Evolutionary conservation across 805 yeast species (phyloP), one percentile per base, ranked within the genome.

Genomic region (Wickerhamomyces canadensis): DNA sequence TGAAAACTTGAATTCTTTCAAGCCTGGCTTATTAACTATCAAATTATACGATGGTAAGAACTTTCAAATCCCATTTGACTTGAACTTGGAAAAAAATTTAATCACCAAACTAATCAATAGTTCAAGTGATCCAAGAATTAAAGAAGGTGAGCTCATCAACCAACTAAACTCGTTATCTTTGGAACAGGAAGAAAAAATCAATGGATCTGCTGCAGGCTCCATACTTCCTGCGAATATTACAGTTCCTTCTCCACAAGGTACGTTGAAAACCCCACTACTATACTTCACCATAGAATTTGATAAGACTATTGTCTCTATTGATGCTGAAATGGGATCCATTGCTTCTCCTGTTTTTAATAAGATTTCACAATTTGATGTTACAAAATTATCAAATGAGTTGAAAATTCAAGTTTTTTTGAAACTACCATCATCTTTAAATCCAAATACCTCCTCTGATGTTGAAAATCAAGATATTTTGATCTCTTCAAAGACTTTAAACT

Each of bases 251-350:
- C 55, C 78, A 47, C 23, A 19, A 19, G 32, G 32, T 6, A 68
- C 68, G 35, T 63, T 72, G 25, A 70, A 76, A 44, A 78, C 77
- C 48, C 76, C 93, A 14, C 70, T 95, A 42, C 72, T 93, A 27
- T 86, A 85, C 60, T 73, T 89, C 52, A 87, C 95, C 2, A 70
- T 93, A 31, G 99, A 93, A 61, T 91, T 88, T 57, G 99, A 93
- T 62, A 93, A 93, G 61, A 87, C 91, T 35, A 93, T 89, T 47
- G 82, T 93, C 45, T 74, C 88, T 13, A 78, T 91, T 35, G 95
- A 88, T 48, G 93, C 98, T 3, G 76, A 80, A 21, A 76, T 84
- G 36, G 96, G 96, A 27, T 76, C 95, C 0, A 77, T 87, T 42
- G 74, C 75, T 30, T 67, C 72, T 39, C 91, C 96, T 1, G 75